These are phyloP conservation scores for Mycosphaerelloides madeirae DNA, from an alignment of 2,329 filamentous ascomycete species.

Conservation along the genomic window DNA sequence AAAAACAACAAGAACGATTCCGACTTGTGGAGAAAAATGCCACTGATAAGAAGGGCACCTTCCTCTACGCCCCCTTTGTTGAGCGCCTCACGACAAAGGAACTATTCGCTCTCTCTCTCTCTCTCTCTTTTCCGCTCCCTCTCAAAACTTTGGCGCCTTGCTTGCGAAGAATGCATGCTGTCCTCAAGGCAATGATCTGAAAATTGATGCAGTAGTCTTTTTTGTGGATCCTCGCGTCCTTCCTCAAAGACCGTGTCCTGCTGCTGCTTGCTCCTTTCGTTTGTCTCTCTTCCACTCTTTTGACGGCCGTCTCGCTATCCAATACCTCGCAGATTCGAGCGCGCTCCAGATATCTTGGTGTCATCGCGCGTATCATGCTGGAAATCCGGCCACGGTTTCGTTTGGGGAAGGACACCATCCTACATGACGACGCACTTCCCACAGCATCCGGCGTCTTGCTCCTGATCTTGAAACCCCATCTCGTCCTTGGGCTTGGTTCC, in stretches of 20 bases:
- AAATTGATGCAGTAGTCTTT: constrained; percentile 2
- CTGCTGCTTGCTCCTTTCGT: no score
- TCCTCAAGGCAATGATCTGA: background rate
- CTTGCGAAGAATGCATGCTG: background rate
- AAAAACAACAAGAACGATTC: no score
- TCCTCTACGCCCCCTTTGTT: background rate
- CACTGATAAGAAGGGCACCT: no score
- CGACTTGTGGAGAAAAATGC: no score
- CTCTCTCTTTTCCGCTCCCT: background rate
- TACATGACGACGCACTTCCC: constrained; percentile 85
- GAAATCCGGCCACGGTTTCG: constrained; percentile 1
- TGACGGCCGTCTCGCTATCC: no score
- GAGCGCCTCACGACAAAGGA: background rate
- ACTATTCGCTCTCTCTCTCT: background rate
- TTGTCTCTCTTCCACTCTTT: no score
- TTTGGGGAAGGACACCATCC: constrained; percentile 23
- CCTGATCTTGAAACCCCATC: constrained; percentile 72
- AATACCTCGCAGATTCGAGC: background rate
- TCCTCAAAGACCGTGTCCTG: no score
- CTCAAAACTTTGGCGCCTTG: background rate
- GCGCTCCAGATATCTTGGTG: background rate
- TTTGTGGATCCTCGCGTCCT: background rate
- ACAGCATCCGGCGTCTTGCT: constrained; percentile 69
- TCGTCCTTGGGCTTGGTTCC: constrained; percentile 49
- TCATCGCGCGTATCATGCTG: background rate